Conservation (phyloP, 805 yeast genomes). For the Teunomyces kruisii region DNA sequence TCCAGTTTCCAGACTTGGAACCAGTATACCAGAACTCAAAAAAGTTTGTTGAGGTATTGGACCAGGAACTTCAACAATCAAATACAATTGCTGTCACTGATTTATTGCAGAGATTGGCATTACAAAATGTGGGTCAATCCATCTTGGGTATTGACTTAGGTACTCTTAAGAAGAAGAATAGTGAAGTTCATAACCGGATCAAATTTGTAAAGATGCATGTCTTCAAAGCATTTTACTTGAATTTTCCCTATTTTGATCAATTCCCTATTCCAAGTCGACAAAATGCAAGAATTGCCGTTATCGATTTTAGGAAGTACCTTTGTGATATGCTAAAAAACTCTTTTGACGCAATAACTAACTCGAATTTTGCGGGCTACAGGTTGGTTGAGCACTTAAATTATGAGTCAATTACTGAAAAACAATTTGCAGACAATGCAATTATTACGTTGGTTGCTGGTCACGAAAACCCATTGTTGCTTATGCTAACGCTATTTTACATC, state of each 20-base stretch:
- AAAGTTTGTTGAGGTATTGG: conserved; percentile 1
- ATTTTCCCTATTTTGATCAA: conserved; percentile 54
- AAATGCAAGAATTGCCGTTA: conserved; percentile 44
- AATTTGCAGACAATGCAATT: conserved; percentile 53
- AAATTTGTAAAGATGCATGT: conserved; percentile 49
- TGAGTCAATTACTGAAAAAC: conserved; percentile 42
- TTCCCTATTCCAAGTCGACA: conserved; percentile 49
- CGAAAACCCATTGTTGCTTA: conserved; percentile 57
- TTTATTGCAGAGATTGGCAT: conserved; percentile 44
- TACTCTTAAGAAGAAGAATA: conserved; percentile 28
- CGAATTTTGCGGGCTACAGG: conserved; percentile 38
- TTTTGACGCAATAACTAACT: conserved; percentile 9
- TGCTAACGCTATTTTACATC: conserved; percentile 47
- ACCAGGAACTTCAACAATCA: conserved; percentile 1
- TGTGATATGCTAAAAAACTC: conserved; percentile 29
- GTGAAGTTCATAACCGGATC: conserved; percentile 40
- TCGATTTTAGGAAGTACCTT: conserved; percentile 37
- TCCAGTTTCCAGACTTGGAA: conserved; percentile 47
- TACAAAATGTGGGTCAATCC: conserved; percentile 51
- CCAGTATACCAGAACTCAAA: conserved; percentile 40
- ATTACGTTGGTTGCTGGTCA: conserved; percentile 62
- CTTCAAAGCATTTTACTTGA: conserved; percentile 53
- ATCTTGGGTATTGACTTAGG: conserved; percentile 51
- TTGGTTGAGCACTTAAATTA: conserved; percentile 39
- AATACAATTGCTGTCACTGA: conserved; percentile 30